A percentile compares a stretch with the other conserved stretches of the same genome.
phyloP scores from a whole-genome alignment of 2,329 filamentous ascomycete species.

The Beauveria caledonica region DNA sequence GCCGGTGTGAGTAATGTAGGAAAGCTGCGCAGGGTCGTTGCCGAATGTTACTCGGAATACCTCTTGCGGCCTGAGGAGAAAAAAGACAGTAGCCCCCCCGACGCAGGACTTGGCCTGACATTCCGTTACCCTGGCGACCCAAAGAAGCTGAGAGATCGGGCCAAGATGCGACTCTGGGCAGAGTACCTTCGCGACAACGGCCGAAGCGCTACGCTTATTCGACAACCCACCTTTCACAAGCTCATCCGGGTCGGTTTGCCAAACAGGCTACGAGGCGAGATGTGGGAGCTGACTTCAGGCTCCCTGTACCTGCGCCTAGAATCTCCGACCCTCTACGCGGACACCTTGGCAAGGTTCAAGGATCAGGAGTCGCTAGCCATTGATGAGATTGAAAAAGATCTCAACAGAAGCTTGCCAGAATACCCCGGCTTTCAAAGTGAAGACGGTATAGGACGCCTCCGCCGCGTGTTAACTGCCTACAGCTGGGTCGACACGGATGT shows the following conservation, averaged over 20 bases:
- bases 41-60: constrained; percentile 88
- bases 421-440: constrained; percentile 96
- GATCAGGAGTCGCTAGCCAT: constrained; percentile 90
- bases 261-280: constrained; percentile 84
- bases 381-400: constrained; percentile 97
- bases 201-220: constrained; percentile 81
- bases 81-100: constrained; percentile 55
- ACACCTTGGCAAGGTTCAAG: constrained; percentile 75
- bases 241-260: constrained; percentile 91
- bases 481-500: constrained; percentile 95
- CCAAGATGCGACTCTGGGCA: constrained; percentile 96
- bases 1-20: constrained; percentile 82
- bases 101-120: constrained; percentile 84
- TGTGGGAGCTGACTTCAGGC: constrained; percentile 92
- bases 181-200: constrained; percentile 96
- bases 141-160: constrained; percentile 85
- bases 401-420: constrained; percentile 92
- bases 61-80: constrained; percentile 56
- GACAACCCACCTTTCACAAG: constrained; percentile 96
- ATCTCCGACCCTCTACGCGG: constrained; percentile 71
- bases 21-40: constrained; percentile 70
- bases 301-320: constrained; percentile 83
- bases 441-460: constrained; percentile 83
- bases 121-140: constrained; percentile 94
- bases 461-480: constrained; percentile 89